Evolutionary conservation across 768 basidiomycete species (phyloP).

Genomic region (Agrocybe praecox): DNA sequence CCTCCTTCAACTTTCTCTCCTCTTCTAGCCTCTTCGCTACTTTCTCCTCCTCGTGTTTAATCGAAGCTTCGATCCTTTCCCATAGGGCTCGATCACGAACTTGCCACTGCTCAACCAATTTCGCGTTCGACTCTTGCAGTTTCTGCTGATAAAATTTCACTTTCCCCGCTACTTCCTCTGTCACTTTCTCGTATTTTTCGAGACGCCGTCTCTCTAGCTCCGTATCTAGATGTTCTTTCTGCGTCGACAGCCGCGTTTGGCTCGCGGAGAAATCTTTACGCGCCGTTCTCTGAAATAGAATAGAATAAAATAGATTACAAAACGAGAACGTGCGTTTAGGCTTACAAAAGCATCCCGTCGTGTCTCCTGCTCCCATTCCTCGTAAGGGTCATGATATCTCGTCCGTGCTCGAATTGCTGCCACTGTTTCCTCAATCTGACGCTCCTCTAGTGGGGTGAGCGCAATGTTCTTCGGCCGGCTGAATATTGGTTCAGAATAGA

Average conservation of each 20-base stretch:
- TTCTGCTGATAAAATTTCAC: slow-evolving; percentile 45
- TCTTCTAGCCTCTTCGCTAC: slow-evolving; percentile 52
- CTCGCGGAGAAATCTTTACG: slow-evolving; percentile 40
- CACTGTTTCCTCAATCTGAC: slow-evolving; percentile 49
- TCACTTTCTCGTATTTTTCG: slow-evolving; percentile 47
- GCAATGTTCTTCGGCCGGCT: slow-evolving; percentile 27
- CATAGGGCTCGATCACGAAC: slow-evolving; percentile 56
- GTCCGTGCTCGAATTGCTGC: slow-evolving; percentile 54
- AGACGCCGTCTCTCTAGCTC: slow-evolving; percentile 37
- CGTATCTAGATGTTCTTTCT: slow-evolving; percentile 45
- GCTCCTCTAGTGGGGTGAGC: slow-evolving; percentile 41
- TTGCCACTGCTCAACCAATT: slow-evolving; percentile 47
- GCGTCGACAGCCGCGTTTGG: slow-evolving; percentile 30
- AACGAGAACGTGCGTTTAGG: not conserved
- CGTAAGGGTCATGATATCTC: slow-evolving; percentile 56
- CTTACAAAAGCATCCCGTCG: slow-evolving; percentile 55
- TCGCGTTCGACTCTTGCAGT: slow-evolving; percentile 48
- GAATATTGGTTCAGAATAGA: not conserved
- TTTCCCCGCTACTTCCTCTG: slow-evolving; percentile 42
- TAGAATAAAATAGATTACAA: not conserved
- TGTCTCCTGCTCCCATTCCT: slow-evolving; percentile 57
- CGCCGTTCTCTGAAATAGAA: slow-evolving; percentile 39
- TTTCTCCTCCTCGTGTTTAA: slow-evolving; percentile 66
- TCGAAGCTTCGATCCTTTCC: slow-evolving; percentile 62
- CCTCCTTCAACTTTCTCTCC: slow-evolving; percentile 53